Conservation (phyloP, 495 filamentous ascomycete species). For the Cudoniella acicularis region DNA sequence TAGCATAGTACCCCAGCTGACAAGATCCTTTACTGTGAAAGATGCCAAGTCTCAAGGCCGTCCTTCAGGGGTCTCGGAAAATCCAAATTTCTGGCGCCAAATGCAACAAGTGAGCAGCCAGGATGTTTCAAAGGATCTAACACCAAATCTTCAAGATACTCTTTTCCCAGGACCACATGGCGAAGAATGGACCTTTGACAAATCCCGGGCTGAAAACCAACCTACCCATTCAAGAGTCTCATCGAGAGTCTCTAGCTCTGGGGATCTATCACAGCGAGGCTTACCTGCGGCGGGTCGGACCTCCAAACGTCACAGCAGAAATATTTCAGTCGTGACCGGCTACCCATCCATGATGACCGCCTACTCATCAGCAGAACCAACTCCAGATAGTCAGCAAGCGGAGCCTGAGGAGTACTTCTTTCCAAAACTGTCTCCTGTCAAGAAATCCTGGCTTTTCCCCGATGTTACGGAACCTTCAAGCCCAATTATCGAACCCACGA, state of each 20-base stretch:
- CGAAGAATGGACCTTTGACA: not conserved
- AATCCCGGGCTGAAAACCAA: not conserved
- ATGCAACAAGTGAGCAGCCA: not conserved
- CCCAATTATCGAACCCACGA: no score
- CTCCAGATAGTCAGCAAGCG: no score
- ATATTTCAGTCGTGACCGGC: constrained; percentile 6
- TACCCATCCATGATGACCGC: constrained; percentile 3
- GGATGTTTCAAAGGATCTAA: not conserved
- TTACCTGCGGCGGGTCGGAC: not conserved
- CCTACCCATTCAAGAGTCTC: not conserved
- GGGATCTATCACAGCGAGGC: not conserved
- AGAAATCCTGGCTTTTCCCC: no score
- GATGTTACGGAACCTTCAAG: no score
- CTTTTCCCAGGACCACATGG: not conserved
- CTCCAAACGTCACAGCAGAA: constrained; percentile 6
- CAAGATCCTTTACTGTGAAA: not conserved
- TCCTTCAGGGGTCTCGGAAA: no score
- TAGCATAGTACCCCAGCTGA: not conserved
- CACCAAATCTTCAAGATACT: not conserved
- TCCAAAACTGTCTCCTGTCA: no score
- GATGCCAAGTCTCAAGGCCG: not conserved
- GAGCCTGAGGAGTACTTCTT: no score
- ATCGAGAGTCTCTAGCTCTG: not conserved
- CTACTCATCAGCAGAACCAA: no score
- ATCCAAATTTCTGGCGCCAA: not conserved